A percentile compares a stretch with the other conserved stretches of the same genome.
These are phyloP conservation scores for Globisporangium lucens DNA, from an alignment of 352 stramenopile genomes.

Conservation along the genomic window DNA sequence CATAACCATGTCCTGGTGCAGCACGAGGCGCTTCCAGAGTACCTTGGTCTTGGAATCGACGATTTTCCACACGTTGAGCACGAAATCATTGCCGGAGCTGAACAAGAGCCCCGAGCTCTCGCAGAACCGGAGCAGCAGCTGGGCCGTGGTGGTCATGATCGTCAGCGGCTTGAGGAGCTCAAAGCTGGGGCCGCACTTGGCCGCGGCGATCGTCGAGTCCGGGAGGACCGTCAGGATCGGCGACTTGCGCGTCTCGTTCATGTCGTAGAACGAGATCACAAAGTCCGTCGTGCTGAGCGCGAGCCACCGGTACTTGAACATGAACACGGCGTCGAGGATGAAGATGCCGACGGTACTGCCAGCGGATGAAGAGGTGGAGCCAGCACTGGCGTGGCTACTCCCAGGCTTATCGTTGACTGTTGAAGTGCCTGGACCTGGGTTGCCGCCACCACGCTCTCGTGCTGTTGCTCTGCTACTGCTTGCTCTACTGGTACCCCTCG, in stretches of 20 bases:
- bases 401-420: not conserved
- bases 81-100: slow-evolving; percentile 63
- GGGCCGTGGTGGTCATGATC: slow-evolving; percentile 59
- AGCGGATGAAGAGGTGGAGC: not conserved
- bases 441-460: not conserved
- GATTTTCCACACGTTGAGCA: slow-evolving; percentile 73
- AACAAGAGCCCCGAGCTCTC: slow-evolving; percentile 48
- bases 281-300: slow-evolving; percentile 76
- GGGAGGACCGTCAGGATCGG: slow-evolving; percentile 15
- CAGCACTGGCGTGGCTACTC: not conserved
- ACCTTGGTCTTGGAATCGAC: slow-evolving; percentile 51
- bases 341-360: slow-evolving; percentile 32
- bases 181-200: slow-evolving; percentile 26
- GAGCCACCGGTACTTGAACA: slow-evolving; percentile 57
- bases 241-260: slow-evolving; percentile 50
- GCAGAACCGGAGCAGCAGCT: slow-evolving; percentile 65
- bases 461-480: not conserved
- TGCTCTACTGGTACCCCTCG: not conserved
- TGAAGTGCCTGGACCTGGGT: not conserved
- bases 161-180: slow-evolving; percentile 43
- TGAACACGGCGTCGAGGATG: slow-evolving; percentile 66
- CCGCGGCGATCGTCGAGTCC: slow-evolving; percentile 13
- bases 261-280: slow-evolving; percentile 78
- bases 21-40: slow-evolving; percentile 47
- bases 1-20: slow-evolving; percentile 59